Evolutionary conservation across 1,139 yeast genomes (phyloP).

Genomic region (Pichia sp.): DNA sequence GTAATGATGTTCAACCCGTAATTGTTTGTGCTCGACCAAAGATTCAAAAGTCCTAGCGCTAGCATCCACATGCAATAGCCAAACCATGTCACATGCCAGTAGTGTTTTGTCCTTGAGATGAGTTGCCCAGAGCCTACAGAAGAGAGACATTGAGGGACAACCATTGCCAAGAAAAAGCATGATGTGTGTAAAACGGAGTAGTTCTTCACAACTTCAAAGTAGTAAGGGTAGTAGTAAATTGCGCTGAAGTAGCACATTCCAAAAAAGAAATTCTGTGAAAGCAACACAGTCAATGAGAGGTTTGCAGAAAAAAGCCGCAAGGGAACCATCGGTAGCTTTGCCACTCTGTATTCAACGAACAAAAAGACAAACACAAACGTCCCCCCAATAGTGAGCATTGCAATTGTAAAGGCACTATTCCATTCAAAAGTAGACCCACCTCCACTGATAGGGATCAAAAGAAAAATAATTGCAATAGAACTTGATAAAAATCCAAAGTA

Average conservation of each 20-base stretch:
- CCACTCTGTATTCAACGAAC: slow-evolving; percentile 45
- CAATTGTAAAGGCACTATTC: slow-evolving; percentile 47
- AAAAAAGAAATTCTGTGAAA: slow-evolving; percentile 44
- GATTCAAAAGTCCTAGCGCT: slow-evolving; percentile 33
- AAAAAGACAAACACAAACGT: slow-evolving; percentile 39
- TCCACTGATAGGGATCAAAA: slow-evolving; percentile 49
- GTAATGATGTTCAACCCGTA: slow-evolving; percentile 2
- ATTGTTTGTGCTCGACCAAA: slow-evolving; percentile 1
- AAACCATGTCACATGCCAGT: slow-evolving; percentile 37
- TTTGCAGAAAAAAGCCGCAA: slow-evolving; percentile 39
- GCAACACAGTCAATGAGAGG: slow-evolving; percentile 39
- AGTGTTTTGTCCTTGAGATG: slow-evolving; percentile 42
- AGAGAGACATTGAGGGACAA: slow-evolving; percentile 38
- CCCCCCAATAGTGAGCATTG: slow-evolving; percentile 45
- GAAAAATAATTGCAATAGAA: slow-evolving; percentile 40
- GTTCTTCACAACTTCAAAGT: slow-evolving; percentile 47
- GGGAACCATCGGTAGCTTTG: slow-evolving; percentile 56
- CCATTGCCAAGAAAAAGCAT: slow-evolving; percentile 41
- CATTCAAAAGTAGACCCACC: slow-evolving; percentile 51
- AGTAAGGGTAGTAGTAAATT: slow-evolving; percentile 47
- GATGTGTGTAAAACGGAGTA: slow-evolving; percentile 39
- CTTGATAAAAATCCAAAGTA: slow-evolving; percentile 46
- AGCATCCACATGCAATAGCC: slow-evolving; percentile 46
- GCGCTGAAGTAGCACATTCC: slow-evolving; percentile 47
- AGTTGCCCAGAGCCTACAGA: slow-evolving; percentile 44